phyloP scores from a whole-genome alignment of 1,284 basidiomycete genomes.

The Anthracocystis walkeri region DNA sequence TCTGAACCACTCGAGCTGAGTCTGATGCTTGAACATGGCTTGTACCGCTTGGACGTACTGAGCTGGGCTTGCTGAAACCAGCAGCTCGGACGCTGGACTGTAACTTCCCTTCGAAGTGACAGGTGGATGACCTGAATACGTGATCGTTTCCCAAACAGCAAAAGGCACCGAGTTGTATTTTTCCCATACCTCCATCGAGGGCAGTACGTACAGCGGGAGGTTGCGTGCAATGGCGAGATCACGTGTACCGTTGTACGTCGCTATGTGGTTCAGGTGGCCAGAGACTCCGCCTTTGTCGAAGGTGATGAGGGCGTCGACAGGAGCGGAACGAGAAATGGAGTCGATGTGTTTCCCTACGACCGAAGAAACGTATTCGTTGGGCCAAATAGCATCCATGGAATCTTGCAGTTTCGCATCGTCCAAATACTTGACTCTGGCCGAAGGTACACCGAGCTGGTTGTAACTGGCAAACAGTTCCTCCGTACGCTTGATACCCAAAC shows the following conservation, averaged over 20 bases:
- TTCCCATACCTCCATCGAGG: constrained; percentile 38
- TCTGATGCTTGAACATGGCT: constrained; percentile 62
- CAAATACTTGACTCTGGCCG: constrained; percentile 75
- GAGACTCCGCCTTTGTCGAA: constrained; percentile 88
- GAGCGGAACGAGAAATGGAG: not conserved
- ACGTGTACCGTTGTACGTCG: constrained; percentile 73
- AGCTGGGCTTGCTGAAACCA: constrained; percentile 27
- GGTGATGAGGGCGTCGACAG: constrained; percentile 78
- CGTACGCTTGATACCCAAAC: constrained; percentile 77
- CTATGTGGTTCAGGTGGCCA: constrained; percentile 87
- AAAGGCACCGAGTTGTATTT: constrained; percentile 51
- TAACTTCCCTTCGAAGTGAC: not conserved
- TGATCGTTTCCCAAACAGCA: constrained; percentile 42
- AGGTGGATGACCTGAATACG: constrained; percentile 17
- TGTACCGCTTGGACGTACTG: constrained; percentile 44
- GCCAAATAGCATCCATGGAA: constrained; percentile 80
- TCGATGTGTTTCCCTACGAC: constrained; percentile 76
- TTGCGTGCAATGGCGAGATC: constrained; percentile 64
- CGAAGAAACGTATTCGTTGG: constrained; percentile 75
- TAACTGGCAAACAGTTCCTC: constrained; percentile 75
- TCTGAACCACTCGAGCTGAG: constrained; percentile 67
- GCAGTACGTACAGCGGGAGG: constrained; percentile 41
- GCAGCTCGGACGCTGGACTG: constrained; percentile 33
- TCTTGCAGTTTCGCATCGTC: constrained; percentile 83
- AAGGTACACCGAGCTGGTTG: constrained; percentile 76